Evolutionary conservation across 306 rosid species (phyloP), one percentile per base, ranked within the genome.

Genomic region (Leucaena leucocephala): DNA sequence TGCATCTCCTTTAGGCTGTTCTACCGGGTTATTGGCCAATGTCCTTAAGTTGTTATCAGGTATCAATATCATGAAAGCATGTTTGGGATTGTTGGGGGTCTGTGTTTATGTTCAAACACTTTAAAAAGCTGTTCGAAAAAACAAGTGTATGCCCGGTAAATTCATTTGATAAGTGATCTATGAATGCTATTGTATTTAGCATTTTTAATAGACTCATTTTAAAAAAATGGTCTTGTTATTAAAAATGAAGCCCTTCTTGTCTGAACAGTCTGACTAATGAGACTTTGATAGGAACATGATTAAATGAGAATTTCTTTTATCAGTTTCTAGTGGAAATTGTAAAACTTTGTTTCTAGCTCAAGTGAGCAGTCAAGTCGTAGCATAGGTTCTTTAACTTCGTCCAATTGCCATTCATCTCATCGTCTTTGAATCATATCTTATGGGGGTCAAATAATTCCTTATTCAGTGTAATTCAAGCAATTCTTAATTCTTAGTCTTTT

Each of bases 51-150:
- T 27, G 27, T 27, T 52, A 46, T 45, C 11, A 45, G 57, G 39
- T 69, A 45, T 16, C 68, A 62, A 11, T 62, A 13, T 68, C 72
- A 40, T 68, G 46, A 40, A n/a, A 40, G 72, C 27, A 44, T n/a
- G 17, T 42, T 43, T 27, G 39, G 35, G 36, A 3, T 69, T 69
- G 55, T 13, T 59, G 66, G 66, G 63, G 66, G 36, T 59, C 16
- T 59, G 17, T 59, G 38, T 27, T 59, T 10, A 27, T 27, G 39
- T 27, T 59, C 39, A 59, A 59, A 22, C 8, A 59, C 16, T 10
- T 59, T 22, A 27, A 59, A 27, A 59, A 59, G 38, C 33, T 57
- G 10, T 57, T 8, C 4, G 65, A 4, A 2, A 11, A 59, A 59
- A 22, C 16, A 4, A 22, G 35, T 22, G 8, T 59, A 15, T 3